phyloP scores from a whole-genome alignment of 2,329 filamentous ascomycete species.

The Cercospora sp. region DNA sequence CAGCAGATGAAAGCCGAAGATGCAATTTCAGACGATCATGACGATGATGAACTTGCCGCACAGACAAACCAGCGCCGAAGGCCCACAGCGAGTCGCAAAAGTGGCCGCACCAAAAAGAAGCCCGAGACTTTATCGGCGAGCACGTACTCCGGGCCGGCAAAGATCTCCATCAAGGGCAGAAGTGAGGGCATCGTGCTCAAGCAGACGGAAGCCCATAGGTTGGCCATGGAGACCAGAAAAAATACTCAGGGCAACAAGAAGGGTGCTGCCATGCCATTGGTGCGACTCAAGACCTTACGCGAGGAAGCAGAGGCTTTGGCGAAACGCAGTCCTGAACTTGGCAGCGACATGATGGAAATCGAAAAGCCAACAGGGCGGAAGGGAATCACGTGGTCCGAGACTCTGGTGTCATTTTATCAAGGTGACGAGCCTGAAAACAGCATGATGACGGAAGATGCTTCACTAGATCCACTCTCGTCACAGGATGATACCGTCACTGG shows the following conservation, averaged over 20 bases:
- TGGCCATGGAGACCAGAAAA: constrained; percentile 47
- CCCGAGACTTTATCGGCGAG: constrained; percentile 30
- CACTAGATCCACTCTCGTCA: constrained; percentile 10
- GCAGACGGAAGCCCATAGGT: constrained; percentile 52
- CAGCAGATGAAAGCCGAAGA: constrained; percentile 5
- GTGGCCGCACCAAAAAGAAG: constrained; percentile 29
- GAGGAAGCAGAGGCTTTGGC: constrained; percentile 21
- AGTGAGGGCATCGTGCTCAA: constrained; percentile 48
- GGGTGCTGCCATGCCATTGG: constrained; percentile 46
- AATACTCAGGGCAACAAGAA: constrained; percentile 56
- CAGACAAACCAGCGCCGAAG: constrained; percentile 18
- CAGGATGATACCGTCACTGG: not conserved
- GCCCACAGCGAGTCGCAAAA: constrained; percentile 24
- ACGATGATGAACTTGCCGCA: constrained; percentile 23
- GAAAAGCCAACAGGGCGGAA: constrained; percentile 35
- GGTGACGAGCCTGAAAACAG: constrained; percentile 26
- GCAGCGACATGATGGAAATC: constrained; percentile 19
- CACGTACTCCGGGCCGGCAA: constrained; percentile 41
- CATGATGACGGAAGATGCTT: constrained; percentile 29
- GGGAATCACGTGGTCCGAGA: constrained; percentile 50
- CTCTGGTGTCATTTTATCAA: constrained; percentile 49
- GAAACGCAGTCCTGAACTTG: constrained; percentile 14
- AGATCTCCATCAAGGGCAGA: constrained; percentile 48
- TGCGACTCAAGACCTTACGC: constrained; percentile 47
- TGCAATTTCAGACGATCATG: constrained; percentile 15